Percentiles rank a stretch among this genome's conserved stretches.
phyloP scores from a whole-genome alignment of 73 alveolate genomes.

The Paraurostyla sp. region DNA sequence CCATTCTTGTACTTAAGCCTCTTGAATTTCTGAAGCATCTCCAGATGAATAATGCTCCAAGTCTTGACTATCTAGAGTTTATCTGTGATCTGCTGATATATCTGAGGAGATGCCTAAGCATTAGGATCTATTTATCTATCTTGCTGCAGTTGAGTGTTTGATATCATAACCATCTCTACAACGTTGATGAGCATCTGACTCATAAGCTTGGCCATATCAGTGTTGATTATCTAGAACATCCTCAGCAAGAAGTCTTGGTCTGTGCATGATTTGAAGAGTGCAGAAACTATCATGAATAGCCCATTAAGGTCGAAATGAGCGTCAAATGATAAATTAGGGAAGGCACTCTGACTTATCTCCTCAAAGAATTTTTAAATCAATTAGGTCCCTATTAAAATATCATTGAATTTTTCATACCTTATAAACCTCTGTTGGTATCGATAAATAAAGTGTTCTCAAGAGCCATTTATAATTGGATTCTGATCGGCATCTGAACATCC shows the following conservation, averaged over 20 bases:
- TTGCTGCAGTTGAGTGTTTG: background rate
- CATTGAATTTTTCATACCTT: constrained; percentile 13
- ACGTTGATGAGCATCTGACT: background rate
- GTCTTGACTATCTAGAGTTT: constrained; percentile 30
- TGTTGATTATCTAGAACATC: constrained; percentile 2
- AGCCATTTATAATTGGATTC: background rate
- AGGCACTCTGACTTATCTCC: constrained; percentile 5
- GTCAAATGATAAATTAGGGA: background rate
- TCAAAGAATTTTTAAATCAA: background rate
- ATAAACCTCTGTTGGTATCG: constrained; percentile 2
- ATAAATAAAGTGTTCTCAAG: background rate
- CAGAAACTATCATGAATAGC: background rate
- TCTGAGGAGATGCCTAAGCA: background rate
- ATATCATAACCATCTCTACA: background rate
- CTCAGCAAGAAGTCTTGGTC: background rate
- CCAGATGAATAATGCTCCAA: background rate
- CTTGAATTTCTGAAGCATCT: constrained; percentile 22
- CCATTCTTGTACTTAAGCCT: constrained; percentile 15
- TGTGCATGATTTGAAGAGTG: background rate
- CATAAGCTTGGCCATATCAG: background rate
- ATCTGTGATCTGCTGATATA: background rate
- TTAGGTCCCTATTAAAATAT: background rate
- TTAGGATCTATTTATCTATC: background rate
- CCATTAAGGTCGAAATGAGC: constrained; percentile 12
- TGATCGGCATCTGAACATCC: background rate